Evolutionary conservation across 129 eudicot genomes (phyloP).

Genomic region (Ambrosia artemisiifolia): DNA sequence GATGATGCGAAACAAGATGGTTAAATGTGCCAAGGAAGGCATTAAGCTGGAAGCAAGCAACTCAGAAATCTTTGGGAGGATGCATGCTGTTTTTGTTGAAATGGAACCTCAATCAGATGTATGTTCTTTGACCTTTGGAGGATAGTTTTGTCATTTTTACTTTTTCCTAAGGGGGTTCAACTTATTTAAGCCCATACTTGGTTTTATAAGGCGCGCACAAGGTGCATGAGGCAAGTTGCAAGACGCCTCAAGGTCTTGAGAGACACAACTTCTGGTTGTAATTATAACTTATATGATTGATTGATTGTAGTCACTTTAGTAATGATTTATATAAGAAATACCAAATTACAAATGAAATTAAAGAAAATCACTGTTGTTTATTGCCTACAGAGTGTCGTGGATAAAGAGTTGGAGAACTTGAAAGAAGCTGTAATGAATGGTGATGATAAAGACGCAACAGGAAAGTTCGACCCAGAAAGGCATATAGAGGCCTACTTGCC

Average conservation of each 20-base stretch:
- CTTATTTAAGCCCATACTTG: neutral
- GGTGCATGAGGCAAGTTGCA: no score
- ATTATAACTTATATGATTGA: neutral
- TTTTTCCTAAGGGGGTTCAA: neutral
- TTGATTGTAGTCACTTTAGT: no score
- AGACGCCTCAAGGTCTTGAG: no score
- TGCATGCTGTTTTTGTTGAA: constrained; percentile 85
- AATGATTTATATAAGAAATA: no score
- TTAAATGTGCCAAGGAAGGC: constrained; percentile 72
- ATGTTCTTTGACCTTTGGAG: constrained; percentile 3
- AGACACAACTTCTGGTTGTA: no score
- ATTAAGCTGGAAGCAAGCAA: constrained; percentile 60
- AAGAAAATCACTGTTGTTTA: no score
- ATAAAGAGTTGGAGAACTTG: constrained; percentile 49
- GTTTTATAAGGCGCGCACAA: no score
- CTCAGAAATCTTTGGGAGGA: constrained; percentile 72
- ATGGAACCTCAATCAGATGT: constrained; percentile 74
- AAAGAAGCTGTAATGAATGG: constrained; percentile 62
- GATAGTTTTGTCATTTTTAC: neutral
- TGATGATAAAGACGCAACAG: constrained; percentile 38
- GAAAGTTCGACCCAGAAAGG: constrained; percentile 56
- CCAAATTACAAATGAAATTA: no score
- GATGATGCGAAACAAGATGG: constrained; percentile 84
- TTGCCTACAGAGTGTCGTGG: constrained; percentile 36
- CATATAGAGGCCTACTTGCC: constrained; percentile 70